Base-by-base conservation (phyloP, 495 filamentous ascomycete genomes). In the Halenospora varia region DNA sequence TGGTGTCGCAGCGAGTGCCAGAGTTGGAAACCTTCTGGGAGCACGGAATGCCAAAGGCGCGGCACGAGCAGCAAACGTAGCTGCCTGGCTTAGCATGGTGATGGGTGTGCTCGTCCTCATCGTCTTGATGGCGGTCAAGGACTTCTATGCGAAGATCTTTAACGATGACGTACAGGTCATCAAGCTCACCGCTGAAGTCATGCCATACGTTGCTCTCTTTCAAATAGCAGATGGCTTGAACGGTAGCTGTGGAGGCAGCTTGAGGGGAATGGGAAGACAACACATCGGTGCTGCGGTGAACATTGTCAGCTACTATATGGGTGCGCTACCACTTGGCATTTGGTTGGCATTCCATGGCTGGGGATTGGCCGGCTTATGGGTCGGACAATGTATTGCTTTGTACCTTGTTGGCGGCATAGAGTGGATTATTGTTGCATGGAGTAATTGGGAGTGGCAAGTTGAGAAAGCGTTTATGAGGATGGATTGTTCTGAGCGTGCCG, bases 221-320 rank as follows among this genome's bases (percentile, higher is more conserved):
- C 92, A 96, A 73, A 91, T 96, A 55, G 89, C 92, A 0, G 92
- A 96, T 70, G 92, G 91, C 2, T 70, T 95, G 54, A 94, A 93
- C 70, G 89, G 88, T 0, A 87, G 82, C 57, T 96, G 92, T 66
- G 91, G 92, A 10, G 92, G 92, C 6, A 83, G 82, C 55, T 72
- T 96, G 10, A 70, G 92, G 49, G 92, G 92, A 0, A 93, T 91
- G 88, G 92, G 92, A 13, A 75, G 89, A 39, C 92, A 96, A 70
- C 92, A 95, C 77, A 77, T 94, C 25, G 92, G 92, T 15, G 92
- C 92, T 18, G 73, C 82, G n/a, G 91, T 96, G 57, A 96, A 97
- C 66, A 68, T 95, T 25, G 71, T 92, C n/a, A 89, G 85, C 64
- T 97, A 97, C 63, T 97, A 96, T 70, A 79, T 85, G 60, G 90